Evolutionary conservation across 1,284 basidiomycete species (phyloP).

Genomic region (Austroboletus novae-zelandiae): DNA sequence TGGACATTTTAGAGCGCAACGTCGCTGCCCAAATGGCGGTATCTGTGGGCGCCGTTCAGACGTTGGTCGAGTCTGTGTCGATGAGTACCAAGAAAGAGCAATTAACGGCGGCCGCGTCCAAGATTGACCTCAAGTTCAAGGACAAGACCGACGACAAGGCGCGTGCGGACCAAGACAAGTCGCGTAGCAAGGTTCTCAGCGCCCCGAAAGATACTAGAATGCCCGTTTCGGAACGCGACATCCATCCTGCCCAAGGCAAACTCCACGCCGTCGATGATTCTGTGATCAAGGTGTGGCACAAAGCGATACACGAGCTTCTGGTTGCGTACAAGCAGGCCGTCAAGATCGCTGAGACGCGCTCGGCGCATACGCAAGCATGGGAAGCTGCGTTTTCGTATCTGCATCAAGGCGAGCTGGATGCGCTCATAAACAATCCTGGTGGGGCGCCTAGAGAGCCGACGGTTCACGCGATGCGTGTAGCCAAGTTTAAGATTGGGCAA

Average conservation of each 20-base stretch:
- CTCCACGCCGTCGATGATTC: conserved; percentile 32
- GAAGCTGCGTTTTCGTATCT: conserved; percentile 44
- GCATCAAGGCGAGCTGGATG: conserved; percentile 40
- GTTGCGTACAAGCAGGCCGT: conserved; percentile 35
- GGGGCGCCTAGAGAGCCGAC: conserved; percentile 32
- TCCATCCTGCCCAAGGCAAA: conserved; percentile 14
- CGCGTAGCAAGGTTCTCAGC: conserved; percentile 8
- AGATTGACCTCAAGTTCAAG: conserved; percentile 21
- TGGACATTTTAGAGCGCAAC: conserved; percentile 64
- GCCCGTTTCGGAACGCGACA: conserved; percentile 17
- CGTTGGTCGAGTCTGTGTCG: conserved; percentile 28
- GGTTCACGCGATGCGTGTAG: conserved; percentile 40
- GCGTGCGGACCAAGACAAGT: conserved; percentile 5
- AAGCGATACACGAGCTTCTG: conserved; percentile 30
- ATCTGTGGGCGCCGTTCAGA: conserved; percentile 35
- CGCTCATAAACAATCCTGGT: conserved; percentile 19
- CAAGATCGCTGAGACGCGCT: conserved; percentile 36
- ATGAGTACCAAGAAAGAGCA: conserved; percentile 13
- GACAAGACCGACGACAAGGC: conserved; percentile 13
- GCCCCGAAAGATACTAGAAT: conserved; percentile 2
- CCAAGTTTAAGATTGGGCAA: conserved; percentile 43
- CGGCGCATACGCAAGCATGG: conserved; percentile 47
- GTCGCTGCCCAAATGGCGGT: conserved; percentile 51
- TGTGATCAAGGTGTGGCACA: conserved; percentile 37
- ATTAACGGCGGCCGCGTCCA: conserved; percentile 7